phyloP scores from a whole-genome alignment of 2,329 filamentous ascomycete species.

The Clonostachys sp. region DNA sequence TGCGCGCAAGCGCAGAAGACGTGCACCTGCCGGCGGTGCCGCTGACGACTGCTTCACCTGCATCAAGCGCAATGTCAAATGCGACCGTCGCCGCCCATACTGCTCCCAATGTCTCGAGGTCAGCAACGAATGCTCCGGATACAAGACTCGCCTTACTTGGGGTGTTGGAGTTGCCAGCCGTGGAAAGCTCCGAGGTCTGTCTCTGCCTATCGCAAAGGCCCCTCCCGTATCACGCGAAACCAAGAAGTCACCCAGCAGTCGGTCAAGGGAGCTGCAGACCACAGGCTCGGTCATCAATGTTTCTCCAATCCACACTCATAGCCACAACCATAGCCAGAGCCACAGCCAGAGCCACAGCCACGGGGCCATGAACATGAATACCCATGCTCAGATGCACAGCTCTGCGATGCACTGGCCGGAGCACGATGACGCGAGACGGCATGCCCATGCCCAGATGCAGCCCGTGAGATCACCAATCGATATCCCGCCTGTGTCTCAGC shows the following conservation, averaged over 20 bases:
- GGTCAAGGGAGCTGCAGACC: conserved; percentile 37
- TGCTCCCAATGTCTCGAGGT: conserved; percentile 91
- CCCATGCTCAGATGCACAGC: not conserved
- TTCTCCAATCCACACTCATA: not conserved
- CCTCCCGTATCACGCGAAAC: conserved; percentile 45
- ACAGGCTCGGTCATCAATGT: conserved; percentile 18
- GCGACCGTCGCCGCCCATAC: conserved; percentile 88
- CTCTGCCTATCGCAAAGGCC: conserved; percentile 63
- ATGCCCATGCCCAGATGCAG: not conserved
- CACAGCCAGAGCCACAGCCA: not conserved
- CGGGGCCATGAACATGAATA: not conserved
- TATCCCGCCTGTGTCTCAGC: conserved; percentile 21
- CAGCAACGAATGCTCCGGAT: conserved; percentile 89
- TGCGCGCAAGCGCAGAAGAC: conserved; percentile 72
- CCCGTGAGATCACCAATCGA: conserved; percentile 24
- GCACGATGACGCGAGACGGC: conserved; percentile 24
- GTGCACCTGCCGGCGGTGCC: conserved; percentile 83
- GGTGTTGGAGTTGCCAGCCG: conserved; percentile 92
- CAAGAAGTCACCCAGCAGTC: conserved; percentile 37
- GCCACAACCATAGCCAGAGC: not conserved
- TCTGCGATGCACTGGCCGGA: conserved; percentile 13
- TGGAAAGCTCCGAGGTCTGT: conserved; percentile 87
- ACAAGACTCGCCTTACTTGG: conserved; percentile 96
- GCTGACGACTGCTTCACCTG: conserved; percentile 95
- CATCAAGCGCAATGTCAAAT: conserved; percentile 76